These are phyloP conservation scores for Ceriops tagal DNA, from an alignment of 345 rosid genomes.

Conservation along the genomic window DNA sequence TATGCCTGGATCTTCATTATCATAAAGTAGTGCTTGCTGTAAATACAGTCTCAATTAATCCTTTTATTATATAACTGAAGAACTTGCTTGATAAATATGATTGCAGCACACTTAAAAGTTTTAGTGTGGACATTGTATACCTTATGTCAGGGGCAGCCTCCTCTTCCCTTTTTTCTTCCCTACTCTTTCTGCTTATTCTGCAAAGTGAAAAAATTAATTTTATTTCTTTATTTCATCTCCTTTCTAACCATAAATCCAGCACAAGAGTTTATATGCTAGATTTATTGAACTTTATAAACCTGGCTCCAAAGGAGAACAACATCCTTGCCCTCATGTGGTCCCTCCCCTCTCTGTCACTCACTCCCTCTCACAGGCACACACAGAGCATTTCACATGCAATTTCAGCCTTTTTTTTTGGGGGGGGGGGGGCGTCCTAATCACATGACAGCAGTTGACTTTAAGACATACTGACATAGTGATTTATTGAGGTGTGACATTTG, in stretches of 20 bases:
- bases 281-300: not conserved
- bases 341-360: not conserved
- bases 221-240: not conserved
- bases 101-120: constrained; percentile 1
- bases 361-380: not conserved
- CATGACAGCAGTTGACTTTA: no score
- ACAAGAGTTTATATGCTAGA: not conserved
- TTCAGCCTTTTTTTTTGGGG: no score
- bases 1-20: constrained; percentile 14
- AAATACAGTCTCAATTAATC: not conserved
- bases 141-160: not conserved
- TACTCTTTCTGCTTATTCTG: not conserved
- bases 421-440: no score
- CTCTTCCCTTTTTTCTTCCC: not conserved
- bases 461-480: no score
- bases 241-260: not conserved
- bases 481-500: no score
- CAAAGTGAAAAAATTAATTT: not conserved
- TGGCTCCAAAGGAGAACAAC: not conserved
- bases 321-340: not conserved
- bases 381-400: not conserved
- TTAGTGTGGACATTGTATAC: not conserved
- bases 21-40: not conserved
- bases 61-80: not conserved
- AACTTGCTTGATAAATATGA: not conserved